A percentile compares a stretch with the other conserved stretches of the same genome.
Evolutionary conservation across 2,329 filamentous ascomycete species (phyloP).

Genomic region (Leptographium procerum): DNA sequence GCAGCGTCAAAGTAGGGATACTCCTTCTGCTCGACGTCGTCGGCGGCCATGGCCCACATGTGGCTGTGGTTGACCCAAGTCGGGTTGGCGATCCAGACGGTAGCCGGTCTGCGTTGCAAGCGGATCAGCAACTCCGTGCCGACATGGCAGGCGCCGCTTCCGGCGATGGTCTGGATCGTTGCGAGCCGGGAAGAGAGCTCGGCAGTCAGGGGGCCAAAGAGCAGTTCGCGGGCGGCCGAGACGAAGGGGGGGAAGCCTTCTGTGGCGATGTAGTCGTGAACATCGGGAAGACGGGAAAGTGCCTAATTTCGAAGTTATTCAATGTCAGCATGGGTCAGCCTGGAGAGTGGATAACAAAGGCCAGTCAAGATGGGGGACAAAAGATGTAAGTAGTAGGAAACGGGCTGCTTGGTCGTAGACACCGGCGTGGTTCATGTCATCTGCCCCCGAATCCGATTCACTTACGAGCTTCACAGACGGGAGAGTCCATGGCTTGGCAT

Average conservation of each 20-base stretch:
- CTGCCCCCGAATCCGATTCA: background rate
- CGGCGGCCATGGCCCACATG: background rate
- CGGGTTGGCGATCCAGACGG: constrained; percentile 1
- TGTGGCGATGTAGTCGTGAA: background rate
- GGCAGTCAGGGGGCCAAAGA: background rate
- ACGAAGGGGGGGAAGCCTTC: background rate
- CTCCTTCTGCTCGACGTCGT: background rate
- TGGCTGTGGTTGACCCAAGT: constrained; percentile 1
- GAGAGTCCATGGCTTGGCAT: background rate
- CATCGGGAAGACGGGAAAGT: background rate
- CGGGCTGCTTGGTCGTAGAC: background rate
- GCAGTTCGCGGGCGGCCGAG: background rate
- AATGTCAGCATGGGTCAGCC: background rate
- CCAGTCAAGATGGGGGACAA: no score
- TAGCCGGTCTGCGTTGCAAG: background rate
- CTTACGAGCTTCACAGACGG: background rate
- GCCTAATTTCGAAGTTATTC: background rate
- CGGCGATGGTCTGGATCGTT: constrained; percentile 1
- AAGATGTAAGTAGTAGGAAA: no score
- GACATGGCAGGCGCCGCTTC: background rate
- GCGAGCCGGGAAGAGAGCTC: background rate
- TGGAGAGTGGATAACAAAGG: no score
- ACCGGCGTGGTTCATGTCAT: background rate
- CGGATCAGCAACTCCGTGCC: background rate
- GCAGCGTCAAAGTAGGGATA: constrained; percentile 1